Base-by-base conservation (phyloP, 176 grass and related monocot species). In the Coix lacrymajobi region DNA sequence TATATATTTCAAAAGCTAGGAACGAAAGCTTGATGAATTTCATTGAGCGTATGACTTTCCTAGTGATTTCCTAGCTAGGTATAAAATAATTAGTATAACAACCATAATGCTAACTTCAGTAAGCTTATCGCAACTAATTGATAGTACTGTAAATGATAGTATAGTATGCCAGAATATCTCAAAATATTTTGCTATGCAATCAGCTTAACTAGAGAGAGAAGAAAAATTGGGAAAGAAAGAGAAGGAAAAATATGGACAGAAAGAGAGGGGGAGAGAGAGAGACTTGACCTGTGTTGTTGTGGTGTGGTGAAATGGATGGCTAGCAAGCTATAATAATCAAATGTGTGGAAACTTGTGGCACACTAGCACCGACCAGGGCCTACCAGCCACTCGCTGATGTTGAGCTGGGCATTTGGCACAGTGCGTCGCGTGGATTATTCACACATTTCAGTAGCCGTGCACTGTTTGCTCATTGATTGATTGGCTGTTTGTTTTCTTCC, bases 341-440 rank as follows among this genome's bases (percentile, higher is more conserved):
- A 16, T 71, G 61, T 36, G 87, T 71, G 71, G 71, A 89, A 89
- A 89, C 64, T 77, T 81, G 54, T 56, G 83, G 41, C 71, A 11
- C 77, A 62, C 31, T 31, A 63, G 19, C 87, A 81, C 87, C 82
- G 87, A 85, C 87, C 82, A 52, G 62, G 7, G 24, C 43, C 25
- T 41, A 62, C 81, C 82, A 81, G 39, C 87, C 62, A 76, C 82
- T 81, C 63, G 3, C 63, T 41, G 32, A 79, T 33, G 81, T 62
- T 79, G 76, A 84, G 76, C 60, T 88, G 81, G 68, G 37, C 33
- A 15, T 73, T 80, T 69, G 68, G 37, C 28, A 84, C 75, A 60
- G 45, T 66, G 43, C 68, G 66, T 24, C 65, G 16, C 38, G 79
- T 62, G 65, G 34, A 78, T 77, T 61, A 72, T 72, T 79, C 56